Conservation (phyloP, 352 stramenopile genomes). For the Globisporangium paroecandrum region DNA sequence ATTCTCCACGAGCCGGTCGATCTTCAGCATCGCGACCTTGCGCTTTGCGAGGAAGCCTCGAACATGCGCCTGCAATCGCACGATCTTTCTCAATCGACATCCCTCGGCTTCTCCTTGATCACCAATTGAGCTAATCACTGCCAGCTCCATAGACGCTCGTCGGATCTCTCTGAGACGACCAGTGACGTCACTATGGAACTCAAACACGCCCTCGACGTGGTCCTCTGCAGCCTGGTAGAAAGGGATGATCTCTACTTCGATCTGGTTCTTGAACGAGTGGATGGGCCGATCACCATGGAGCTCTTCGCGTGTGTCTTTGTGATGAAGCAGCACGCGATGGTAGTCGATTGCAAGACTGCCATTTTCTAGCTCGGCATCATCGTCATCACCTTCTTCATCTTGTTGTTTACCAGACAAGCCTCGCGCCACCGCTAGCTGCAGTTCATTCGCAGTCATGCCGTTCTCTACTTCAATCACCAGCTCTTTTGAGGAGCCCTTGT, state of each 20-base stretch:
- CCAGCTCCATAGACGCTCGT: conserved; percentile 21
- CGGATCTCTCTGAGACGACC: conserved; percentile 29
- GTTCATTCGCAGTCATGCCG: conserved; percentile 57
- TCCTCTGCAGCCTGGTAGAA: conserved; percentile 22
- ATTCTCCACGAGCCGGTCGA: conserved; percentile 51
- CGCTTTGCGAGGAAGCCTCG: conserved; percentile 47
- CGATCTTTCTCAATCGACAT: conserved; percentile 18
- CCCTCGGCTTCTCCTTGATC: not conserved
- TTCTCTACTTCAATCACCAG: conserved; percentile 40
- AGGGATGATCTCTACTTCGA: conserved; percentile 45
- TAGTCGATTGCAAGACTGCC: conserved; percentile 20
- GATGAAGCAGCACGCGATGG: conserved; percentile 38
- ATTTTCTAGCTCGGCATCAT: not conserved
- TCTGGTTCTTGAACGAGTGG: conserved; percentile 22
- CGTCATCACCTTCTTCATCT: not conserved
- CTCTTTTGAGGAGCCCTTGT: not conserved
- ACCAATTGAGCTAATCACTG: not conserved
- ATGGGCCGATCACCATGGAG: conserved; percentile 25
- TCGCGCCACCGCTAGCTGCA: conserved; percentile 45
- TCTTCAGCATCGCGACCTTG: conserved; percentile 32
- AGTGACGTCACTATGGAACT: conserved; percentile 31
- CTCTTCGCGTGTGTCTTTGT: conserved; percentile 23
- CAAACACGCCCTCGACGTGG: conserved; percentile 33
- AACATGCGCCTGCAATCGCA: conserved; percentile 41
- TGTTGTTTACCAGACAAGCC: conserved; percentile 22